Evolutionary conservation across 2,329 filamentous ascomycete genomes (phyloP).

Genomic region (Phialemonium atrogriseum): DNA sequence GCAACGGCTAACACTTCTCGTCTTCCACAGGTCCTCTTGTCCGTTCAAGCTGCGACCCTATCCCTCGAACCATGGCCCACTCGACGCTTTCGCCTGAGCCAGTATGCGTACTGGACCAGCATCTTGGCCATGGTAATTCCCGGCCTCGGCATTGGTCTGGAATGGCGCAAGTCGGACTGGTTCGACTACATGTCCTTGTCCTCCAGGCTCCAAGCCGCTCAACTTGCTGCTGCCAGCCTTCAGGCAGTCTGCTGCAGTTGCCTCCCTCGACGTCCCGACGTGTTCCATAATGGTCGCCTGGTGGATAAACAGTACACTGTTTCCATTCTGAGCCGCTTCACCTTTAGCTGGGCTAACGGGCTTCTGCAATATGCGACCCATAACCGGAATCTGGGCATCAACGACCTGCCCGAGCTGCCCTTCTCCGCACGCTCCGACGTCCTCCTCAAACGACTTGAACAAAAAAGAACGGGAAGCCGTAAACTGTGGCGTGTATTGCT

Average conservation of each 20-base stretch:
- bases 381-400: slow-evolving; percentile 52
- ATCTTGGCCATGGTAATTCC: slow-evolving; percentile 37
- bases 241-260: slow-evolving; percentile 40
- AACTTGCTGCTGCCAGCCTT: slow-evolving; percentile 35
- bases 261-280: slow-evolving; percentile 59
- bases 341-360: slow-evolving; percentile 54
- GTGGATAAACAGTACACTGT: slow-evolving; percentile 58
- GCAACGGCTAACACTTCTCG: too few relatives aligned
- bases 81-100: too few relatives aligned
- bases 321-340: slow-evolving; percentile 53
- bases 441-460: slow-evolving; percentile 41
- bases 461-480: slow-evolving; percentile 30
- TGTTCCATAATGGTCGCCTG: slow-evolving; percentile 49
- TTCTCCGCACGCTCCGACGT: slow-evolving; percentile 43
- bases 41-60: too few relatives aligned
- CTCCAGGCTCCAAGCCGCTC: slow-evolving; percentile 37
- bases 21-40: too few relatives aligned
- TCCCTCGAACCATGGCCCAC: too few relatives aligned
- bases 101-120: slow-evolving; percentile 41
- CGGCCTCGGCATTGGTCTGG: slow-evolving; percentile 36
- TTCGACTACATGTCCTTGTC: slow-evolving; percentile 24
- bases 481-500: slow-evolving; percentile 55
- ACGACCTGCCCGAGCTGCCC: slow-evolving; percentile 54
- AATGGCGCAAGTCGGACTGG: slow-evolving; percentile 27
- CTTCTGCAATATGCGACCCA: slow-evolving; percentile 46